Conservation (phyloP, 305 asterid genomes). For the Striga hermonthica region DNA sequence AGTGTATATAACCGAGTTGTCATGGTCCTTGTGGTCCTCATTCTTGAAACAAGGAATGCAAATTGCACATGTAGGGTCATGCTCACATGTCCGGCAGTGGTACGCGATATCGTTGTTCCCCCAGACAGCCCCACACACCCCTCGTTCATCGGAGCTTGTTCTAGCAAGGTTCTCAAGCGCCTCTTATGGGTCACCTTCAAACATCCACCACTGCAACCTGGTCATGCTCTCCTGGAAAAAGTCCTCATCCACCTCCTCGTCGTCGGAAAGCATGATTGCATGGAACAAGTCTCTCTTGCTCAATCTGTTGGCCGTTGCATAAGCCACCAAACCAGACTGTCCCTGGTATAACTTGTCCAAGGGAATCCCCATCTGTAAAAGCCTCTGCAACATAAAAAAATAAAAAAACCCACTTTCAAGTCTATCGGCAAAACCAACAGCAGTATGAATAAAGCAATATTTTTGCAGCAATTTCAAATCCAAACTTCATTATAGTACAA, state of each 20-base stretch:
- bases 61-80: constrained; percentile 90
- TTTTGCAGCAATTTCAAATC: too few relatives aligned
- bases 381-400: constrained; percentile 75
- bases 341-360: constrained; percentile 46
- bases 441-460: too few relatives aligned
- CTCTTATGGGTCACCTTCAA: constrained; percentile 65
- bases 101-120: constrained; percentile 78
- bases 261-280: constrained; percentile 67
- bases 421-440: too few relatives aligned
- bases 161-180: constrained; percentile 59
- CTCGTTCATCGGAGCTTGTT: constrained; percentile 57
- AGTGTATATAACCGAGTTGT: constrained; percentile 80
- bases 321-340: constrained; percentile 57
- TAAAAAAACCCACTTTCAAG: too few relatives aligned
- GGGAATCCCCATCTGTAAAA: constrained; percentile 59
- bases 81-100: constrained; percentile 88
- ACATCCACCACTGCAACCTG: constrained; percentile 97
- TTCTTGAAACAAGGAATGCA: constrained; percentile 90
- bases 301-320: constrained; percentile 52
- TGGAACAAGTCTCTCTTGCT: constrained; percentile 48
- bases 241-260: constrained; percentile 51
- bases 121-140: constrained; percentile 94
- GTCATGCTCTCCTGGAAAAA: constrained; percentile 52
- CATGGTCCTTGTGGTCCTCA: constrained; percentile 91
- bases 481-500: too few relatives aligned